Conservation (phyloP, 78 protist genomes). For the Creolimax fragrantissima region DNA sequence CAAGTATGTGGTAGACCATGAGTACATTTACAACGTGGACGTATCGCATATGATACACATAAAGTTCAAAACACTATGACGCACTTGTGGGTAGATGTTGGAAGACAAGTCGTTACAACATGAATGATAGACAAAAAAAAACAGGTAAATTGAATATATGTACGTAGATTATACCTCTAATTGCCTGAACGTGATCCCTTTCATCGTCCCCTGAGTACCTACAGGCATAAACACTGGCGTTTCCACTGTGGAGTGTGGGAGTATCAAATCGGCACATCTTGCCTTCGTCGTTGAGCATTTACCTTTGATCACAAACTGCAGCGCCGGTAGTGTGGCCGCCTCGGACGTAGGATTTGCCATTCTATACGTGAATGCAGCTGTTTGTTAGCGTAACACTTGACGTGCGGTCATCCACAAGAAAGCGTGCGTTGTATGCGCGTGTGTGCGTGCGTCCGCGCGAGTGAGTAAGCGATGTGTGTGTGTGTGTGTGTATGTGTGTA, state of each 20-base stretch:
- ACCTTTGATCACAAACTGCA: neutral
- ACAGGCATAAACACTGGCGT: constrained; percentile 93
- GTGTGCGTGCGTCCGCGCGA: too few relatives aligned
- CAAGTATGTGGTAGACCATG: too few relatives aligned
- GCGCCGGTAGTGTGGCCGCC: neutral
- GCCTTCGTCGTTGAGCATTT: constrained; percentile 23
- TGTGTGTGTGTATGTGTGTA: neutral
- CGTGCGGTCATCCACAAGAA: too few relatives aligned
- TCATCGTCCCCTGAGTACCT: constrained; percentile 87
- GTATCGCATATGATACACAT: too few relatives aligned
- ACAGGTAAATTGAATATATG: neutral
- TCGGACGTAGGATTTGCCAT: neutral
- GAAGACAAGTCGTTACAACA: too few relatives aligned
- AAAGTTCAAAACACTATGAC: too few relatives aligned
- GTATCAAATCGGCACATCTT: constrained; percentile 17
- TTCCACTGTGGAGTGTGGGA: constrained; percentile 26
- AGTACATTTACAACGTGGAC: too few relatives aligned
- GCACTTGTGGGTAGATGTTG: too few relatives aligned
- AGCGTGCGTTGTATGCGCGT: neutral
- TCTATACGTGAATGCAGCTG: too few relatives aligned
- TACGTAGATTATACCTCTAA: neutral
- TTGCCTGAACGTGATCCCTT: constrained; percentile 55
- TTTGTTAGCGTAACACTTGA: too few relatives aligned
- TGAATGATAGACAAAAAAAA: too few relatives aligned
- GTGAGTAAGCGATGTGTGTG: too few relatives aligned